phyloP scores from a whole-genome alignment of 345 rosid species.

The Physaria fendleri region DNA sequence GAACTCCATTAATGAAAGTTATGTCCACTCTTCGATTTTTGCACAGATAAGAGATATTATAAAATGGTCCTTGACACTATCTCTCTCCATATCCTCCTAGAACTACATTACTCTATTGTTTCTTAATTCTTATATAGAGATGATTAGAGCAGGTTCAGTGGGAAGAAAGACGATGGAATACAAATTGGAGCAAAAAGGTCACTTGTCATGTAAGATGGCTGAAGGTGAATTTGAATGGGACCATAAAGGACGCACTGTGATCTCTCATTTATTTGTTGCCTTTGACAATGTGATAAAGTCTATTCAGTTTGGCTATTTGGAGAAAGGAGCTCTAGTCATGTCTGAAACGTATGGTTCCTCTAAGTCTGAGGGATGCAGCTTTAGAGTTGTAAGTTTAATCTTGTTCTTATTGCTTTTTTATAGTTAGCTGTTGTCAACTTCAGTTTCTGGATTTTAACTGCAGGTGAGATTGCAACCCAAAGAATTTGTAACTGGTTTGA shows the following conservation, averaged over 20 bases:
- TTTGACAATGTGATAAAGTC: neutral
- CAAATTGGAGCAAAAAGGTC: neutral
- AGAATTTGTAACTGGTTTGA: slow-evolving; percentile 11
- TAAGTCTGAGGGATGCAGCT: neutral
- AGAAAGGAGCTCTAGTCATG: slow-evolving; percentile 3
- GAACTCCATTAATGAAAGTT: neutral
- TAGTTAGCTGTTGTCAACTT: too few species aligned
- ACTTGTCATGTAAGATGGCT: too few species aligned
- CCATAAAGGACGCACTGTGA: slow-evolving; percentile 8
- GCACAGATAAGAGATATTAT: neutral
- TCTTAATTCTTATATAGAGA: neutral
- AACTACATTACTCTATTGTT: neutral
- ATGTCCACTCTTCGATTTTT: neutral
- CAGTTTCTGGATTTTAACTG: neutral
- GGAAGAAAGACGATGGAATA: neutral
- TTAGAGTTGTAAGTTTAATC: neutral
- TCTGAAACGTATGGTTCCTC: neutral
- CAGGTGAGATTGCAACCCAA: neutral
- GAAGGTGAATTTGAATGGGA: too few species aligned
- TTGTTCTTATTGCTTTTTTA: too few species aligned
- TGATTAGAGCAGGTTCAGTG: neutral
- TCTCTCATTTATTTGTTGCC: neutral
- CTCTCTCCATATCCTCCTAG: neutral
- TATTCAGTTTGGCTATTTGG: slow-evolving; percentile 13
- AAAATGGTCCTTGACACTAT: neutral